Evolutionary conservation across 2,329 filamentous ascomycete genomes (phyloP), one percentile per base, ranked within the genome.

Genomic region (Sporothrix euskadiensis): DNA sequence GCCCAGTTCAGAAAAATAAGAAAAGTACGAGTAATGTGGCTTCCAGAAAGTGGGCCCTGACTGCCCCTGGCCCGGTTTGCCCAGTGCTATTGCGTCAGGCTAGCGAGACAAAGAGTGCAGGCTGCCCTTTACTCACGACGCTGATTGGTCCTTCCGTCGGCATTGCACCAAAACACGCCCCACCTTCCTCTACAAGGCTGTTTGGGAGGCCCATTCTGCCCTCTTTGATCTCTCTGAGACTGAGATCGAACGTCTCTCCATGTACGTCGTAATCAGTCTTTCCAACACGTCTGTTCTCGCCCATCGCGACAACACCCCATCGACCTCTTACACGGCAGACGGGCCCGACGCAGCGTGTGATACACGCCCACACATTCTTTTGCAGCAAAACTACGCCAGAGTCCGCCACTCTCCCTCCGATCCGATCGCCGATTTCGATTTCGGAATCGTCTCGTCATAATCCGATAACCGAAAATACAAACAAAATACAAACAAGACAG

Each of bases 61-160:
- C 39, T 66, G 61, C 26, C 47, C 10, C 66, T 22, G 47, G 30
- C 47, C 66, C 30, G 39, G 44, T 69, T 54, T 16, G 22, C 14
- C 10, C 52, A 12, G 22, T 9, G 22, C 32, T 44, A 71, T 59
- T n/a, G 66, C 47, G 65, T 52, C 65, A 68, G 61, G 12, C 59
- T 16, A 44, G 39, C 12, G 59, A 26, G 12, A 44, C 32, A 44
- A 14, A 14, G 59, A 6, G 22, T 44, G 32, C 39, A 72, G 63
- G 73, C 70, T 69, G 41, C 70, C 68, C 47, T 10, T 59, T 70
- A 70, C 63, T 32, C 65, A 30, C 39, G 5, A n/a, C 22, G 35
- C 63, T 72, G 66, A 74, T 72, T 72, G 63, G 70, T 30, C 32
- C 10, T 22, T 19, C 47, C 12, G 41, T 30, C 57, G 22, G 44